A percentile compares a stretch with the other conserved stretches of the same genome.
These are phyloP conservation scores for Verticillium dahliae DNA, from an alignment of 2,329 filamentous ascomycete genomes.

Conservation along the genomic window DNA sequence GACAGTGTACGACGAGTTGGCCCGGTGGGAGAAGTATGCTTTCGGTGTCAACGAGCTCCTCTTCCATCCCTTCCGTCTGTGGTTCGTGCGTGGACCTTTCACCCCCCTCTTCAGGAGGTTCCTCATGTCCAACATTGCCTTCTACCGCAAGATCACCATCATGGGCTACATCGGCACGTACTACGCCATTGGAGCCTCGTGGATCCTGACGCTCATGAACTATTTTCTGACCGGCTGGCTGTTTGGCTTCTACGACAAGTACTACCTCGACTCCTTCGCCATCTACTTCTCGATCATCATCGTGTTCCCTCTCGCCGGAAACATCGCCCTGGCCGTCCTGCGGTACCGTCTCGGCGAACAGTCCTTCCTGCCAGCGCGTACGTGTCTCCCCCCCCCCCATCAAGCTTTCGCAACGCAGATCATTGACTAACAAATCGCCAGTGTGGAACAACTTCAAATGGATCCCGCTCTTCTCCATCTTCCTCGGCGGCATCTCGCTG, in stretches of 20 bases:
- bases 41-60: constrained; percentile 67
- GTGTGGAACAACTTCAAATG: constrained; percentile 55
- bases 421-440: not conserved
- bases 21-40: constrained; percentile 68
- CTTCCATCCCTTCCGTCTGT: constrained; percentile 59
- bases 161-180: constrained; percentile 63
- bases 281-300: constrained; percentile 57
- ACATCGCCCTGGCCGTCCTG: constrained; percentile 53
- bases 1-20: constrained; percentile 66
- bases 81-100: constrained; percentile 56
- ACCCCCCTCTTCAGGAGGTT: constrained; percentile 58
- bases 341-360: constrained; percentile 55
- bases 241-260: constrained; percentile 59
- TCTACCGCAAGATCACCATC: constrained; percentile 65
- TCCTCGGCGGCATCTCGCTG: constrained; percentile 35
- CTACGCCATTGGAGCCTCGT: constrained; percentile 62
- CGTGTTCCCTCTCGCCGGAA: constrained; percentile 58
- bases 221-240: constrained; percentile 69
- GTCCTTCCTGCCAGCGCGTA: constrained; percentile 31
- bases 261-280: constrained; percentile 61
- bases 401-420: not conserved
- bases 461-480: constrained; percentile 46
- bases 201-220: constrained; percentile 61
- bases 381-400: not conserved
- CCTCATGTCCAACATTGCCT: constrained; percentile 52